Evolutionary conservation across 352 stramenopile genomes (phyloP), one percentile per base, ranked within the genome.

Genomic region (Globisporangium spiculum): DNA sequence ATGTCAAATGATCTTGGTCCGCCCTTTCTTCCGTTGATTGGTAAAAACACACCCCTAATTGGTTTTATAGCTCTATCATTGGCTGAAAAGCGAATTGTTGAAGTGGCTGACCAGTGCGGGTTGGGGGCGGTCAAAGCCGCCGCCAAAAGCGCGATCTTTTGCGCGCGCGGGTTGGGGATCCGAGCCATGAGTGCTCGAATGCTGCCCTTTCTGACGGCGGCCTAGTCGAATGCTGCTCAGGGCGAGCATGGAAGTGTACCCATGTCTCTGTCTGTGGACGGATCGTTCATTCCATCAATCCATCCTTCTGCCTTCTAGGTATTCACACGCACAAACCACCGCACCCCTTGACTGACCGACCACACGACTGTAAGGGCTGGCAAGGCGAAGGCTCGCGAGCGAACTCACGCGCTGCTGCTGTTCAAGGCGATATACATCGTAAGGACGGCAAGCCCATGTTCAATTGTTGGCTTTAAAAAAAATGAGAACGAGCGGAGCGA

Each of bases 161-260:
- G 8, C 26, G 4, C 5, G 7, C 30, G 41, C 41, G 60, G 60
- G 38, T 56, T 57, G 27, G 38, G 60, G 60, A 65, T 65, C 57
- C n/a, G 34, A 18, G 6, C 22, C 12, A 41, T 14, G 8, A 8
- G 2, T 38, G 32, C 32, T 38, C 32, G 32, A 38, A 24, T 55
- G 48, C 41, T 66, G 62, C 52, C 48, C 62, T 67, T 67, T 67
- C 62, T 67, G 62, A 27, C 50, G 62, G n/a, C 26, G 16, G 3
- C 12, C 44, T 22, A 52, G 10, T 20, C 3, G 20, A 55, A 18
- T 30, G 20, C 7, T 18, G 8, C 6, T n/a, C 4, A 16, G 14
- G 27, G 50, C 4, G 24, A 36, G 22, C 4, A 59, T 24, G 54
- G 14, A 24, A 60, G 22, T 60, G 54, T 60, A 60, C n/a, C 54